phyloP scores from a whole-genome alignment of 805 yeast genomes.

The Saturnispora silvae region DNA sequence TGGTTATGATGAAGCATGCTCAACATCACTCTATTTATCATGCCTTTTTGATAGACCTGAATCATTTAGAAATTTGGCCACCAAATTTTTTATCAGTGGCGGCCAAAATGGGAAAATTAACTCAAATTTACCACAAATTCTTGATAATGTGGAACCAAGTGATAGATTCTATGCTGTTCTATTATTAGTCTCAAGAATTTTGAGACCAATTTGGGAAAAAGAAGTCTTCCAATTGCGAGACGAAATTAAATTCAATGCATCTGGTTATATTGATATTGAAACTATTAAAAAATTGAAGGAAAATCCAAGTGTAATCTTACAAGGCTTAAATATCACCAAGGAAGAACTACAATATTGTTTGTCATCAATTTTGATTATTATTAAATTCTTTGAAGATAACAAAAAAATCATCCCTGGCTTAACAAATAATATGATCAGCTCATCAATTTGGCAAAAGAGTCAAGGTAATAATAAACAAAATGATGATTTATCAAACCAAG shows the following conservation, averaged over 20 bases:
- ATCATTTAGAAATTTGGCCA: slow-evolving; percentile 35
- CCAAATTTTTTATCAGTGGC: slow-evolving; percentile 40
- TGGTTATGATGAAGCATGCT: slow-evolving; percentile 84
- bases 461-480: slow-evolving; percentile 27
- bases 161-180: slow-evolving; percentile 88
- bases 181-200: slow-evolving; percentile 63
- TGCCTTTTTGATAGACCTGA: slow-evolving; percentile 61
- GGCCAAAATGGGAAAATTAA: slow-evolving; percentile 40
- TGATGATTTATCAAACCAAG: slow-evolving; percentile 64
- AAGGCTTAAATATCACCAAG: slow-evolving; percentile 36
- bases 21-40: slow-evolving; percentile 76
- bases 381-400: slow-evolving; percentile 60
- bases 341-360: slow-evolving; percentile 55
- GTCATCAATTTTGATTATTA: slow-evolving; percentile 58
- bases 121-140: slow-evolving; percentile 29
- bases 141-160: slow-evolving; percentile 76
- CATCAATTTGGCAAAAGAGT: slow-evolving; percentile 25
- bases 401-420: slow-evolving; percentile 52
- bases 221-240: slow-evolving; percentile 44
- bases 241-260: slow-evolving; percentile 25
- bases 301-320: slow-evolving; percentile 27
- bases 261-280: slow-evolving; percentile 27
- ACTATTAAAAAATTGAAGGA: slow-evolving; percentile 34
- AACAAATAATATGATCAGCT: slow-evolving; percentile 40
- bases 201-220: slow-evolving; percentile 69